These are phyloP conservation scores for Acacia pycnantha DNA, from an alignment of 331 rosid species.

Conservation along the genomic window DNA sequence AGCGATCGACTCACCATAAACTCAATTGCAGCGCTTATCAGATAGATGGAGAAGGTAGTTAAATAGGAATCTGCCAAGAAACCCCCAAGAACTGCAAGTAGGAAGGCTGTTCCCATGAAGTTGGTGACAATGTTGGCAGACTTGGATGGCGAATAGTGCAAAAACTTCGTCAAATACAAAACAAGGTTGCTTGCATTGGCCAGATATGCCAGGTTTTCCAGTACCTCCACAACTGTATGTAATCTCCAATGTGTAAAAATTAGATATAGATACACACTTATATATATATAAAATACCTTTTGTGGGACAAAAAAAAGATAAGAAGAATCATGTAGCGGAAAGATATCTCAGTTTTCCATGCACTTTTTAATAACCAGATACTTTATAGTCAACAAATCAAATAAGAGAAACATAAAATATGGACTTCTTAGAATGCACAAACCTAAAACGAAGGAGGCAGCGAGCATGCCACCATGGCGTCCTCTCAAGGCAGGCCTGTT, in stretches of 20 bases:
- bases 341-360: neutral
- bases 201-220: slow-evolving; percentile 86
- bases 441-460: slow-evolving; percentile 87
- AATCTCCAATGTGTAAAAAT: slow-evolving; percentile 11
- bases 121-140: slow-evolving; percentile 78
- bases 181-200: slow-evolving; percentile 92
- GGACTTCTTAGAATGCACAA: slow-evolving; percentile 28
- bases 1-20: slow-evolving; percentile 50
- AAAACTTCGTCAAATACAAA: slow-evolving; percentile 62
- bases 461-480: slow-evolving; percentile 79
- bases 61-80: slow-evolving; percentile 75
- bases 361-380: neutral
- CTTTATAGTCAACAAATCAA: neutral
- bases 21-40: slow-evolving; percentile 75
- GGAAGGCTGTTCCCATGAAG: slow-evolving; percentile 91
- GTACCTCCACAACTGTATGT: slow-evolving; percentile 65
- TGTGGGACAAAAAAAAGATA: neutral
- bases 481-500: slow-evolving; percentile 73
- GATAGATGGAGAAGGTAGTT: slow-evolving; percentile 65
- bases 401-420: slow-evolving; percentile 11
- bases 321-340: neutral
- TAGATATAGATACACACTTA: slow-evolving; percentile 7
- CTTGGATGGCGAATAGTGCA: slow-evolving; percentile 74
- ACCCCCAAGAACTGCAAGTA: slow-evolving; percentile 86
- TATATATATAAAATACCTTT: neutral